Evolutionary conservation across 805 yeast genomes (phyloP).

Genomic region (Sugiyamaella floridensis): DNA sequence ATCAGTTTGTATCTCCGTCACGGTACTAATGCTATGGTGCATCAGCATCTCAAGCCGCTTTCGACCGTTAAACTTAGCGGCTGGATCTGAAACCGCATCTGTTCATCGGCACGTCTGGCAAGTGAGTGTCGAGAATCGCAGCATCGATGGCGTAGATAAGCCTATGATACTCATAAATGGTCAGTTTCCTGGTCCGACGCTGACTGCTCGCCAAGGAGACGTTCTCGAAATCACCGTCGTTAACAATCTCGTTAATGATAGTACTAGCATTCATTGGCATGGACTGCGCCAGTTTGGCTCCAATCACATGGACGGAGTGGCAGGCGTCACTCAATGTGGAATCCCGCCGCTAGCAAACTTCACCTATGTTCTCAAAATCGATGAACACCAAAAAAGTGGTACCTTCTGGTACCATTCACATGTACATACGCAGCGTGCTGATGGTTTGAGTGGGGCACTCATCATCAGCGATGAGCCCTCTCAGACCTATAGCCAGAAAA

Average conservation of each 20-base stretch:
- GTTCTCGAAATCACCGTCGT: constrained; percentile 29
- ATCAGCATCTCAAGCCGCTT: not conserved
- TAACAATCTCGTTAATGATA: constrained; percentile 34
- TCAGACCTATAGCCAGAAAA: constrained; percentile 13
- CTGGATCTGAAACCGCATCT: not conserved
- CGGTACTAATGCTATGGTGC: too few species aligned
- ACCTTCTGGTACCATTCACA: constrained; percentile 55
- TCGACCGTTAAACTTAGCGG: not conserved
- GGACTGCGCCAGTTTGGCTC: constrained; percentile 44
- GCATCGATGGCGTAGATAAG: constrained; percentile 23
- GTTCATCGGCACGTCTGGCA: not conserved
- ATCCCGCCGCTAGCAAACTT: constrained; percentile 38
- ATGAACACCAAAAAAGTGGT: constrained; percentile 36
- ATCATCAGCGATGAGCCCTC: constrained; percentile 28
- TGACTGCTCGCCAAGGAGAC: constrained; percentile 35
- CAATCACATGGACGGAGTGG: constrained; percentile 45
- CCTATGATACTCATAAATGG: constrained; percentile 35
- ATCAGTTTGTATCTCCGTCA: too few species aligned
- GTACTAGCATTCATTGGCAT: constrained; percentile 45
- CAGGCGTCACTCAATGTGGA: constrained; percentile 46
- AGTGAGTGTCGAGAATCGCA: not conserved
- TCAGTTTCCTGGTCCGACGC: constrained; percentile 43
- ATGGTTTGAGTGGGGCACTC: constrained; percentile 44
- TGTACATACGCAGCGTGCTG: constrained; percentile 38
- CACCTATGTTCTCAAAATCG: constrained; percentile 35